A percentile compares a stretch with the other conserved stretches of the same genome.
phyloP scores from a whole-genome alignment of 2,329 filamentous ascomycete genomes.

The Aspergillus uvarum region DNA sequence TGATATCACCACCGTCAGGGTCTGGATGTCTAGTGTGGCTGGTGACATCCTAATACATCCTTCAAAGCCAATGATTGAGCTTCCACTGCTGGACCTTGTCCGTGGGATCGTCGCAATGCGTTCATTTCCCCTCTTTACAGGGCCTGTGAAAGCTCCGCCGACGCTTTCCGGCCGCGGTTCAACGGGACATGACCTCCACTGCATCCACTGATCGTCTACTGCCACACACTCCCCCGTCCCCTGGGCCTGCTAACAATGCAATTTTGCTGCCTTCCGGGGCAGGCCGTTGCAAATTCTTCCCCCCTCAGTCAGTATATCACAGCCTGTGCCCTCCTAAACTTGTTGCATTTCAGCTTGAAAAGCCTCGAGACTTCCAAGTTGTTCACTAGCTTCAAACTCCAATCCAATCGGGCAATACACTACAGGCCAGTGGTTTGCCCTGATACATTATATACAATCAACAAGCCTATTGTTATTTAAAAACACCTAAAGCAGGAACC shows the following conservation, averaged over 20 bases:
- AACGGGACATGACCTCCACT: constrained; percentile 9
- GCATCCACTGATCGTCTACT: constrained; percentile 21
- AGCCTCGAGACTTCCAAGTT: neutral
- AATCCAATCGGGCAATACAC: no score
- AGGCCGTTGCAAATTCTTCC: constrained; percentile 11
- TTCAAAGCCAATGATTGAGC: neutral
- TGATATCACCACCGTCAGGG: neutral
- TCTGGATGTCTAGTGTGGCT: neutral
- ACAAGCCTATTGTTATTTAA: neutral
- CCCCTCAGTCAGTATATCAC: constrained; percentile 8
- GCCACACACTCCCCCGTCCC: constrained; percentile 12
- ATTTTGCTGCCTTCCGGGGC: constrained; percentile 24
- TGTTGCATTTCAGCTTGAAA: neutral
- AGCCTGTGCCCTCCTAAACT: neutral
- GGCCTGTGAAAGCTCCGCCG: neutral
- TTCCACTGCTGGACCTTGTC: neutral
- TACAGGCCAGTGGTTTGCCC: neutral
- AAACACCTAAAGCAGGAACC: neutral
- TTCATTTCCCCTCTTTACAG: neutral
- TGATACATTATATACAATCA: neutral
- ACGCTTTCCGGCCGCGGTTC: neutral
- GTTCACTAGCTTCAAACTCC: no score
- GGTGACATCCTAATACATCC: neutral
- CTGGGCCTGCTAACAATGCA: constrained; percentile 16
- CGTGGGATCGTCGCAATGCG: neutral